Evolutionary conservation across 2,329 filamentous ascomycete genomes (phyloP), one percentile per base, ranked within the genome.

Genomic region (Monosporascus sp.): DNA sequence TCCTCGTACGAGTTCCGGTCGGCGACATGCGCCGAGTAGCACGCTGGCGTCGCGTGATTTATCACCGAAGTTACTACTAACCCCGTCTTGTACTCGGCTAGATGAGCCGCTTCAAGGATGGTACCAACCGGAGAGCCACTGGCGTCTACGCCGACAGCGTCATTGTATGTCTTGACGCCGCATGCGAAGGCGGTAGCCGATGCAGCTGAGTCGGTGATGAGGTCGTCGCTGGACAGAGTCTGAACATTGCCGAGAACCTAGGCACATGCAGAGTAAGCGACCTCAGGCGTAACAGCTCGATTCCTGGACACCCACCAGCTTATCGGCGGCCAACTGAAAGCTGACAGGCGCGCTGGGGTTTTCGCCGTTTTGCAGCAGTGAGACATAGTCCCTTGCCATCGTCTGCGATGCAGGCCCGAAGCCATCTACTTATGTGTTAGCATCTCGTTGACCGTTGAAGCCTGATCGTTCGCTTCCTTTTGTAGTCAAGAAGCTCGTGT

Each of bases 21-120:
- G 15, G 61, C 56, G 24, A 66, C 63, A 51, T 73, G 70, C 1
- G 71, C 62, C 24, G 66, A 65, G 58, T 69, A 72, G 47, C 66
- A 65, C 2, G 67, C 61, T 37, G 60, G 66, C n/a, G 62, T 70
- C 48, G 59, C 66, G 51, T 73, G 67, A 57, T 70, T 73, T 58
- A 74, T 73, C 31, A 65, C 69, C 7, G 65, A 70, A 2, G 72
- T 73, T 3, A 72, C 72, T 15, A 74, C 70, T 18, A 74, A 65
- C 9, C 70, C 71, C 15, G 72, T 73, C 60, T 68, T 70, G 57
- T 68, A 71, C 37, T 72, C 72, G 31, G 67, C 63, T 37, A 70
- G 57, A 55, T 72, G 69, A 11, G 71, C 71, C 8, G 70, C 70
- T 57, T 74, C 72, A 38, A 74, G 64, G 20, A 74, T 68, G 18